A percentile compares a stretch with the other conserved stretches of the same genome.
phyloP scores from a whole-genome alignment of 352 stramenopile species.

The Thalassiosira delicatula region DNA sequence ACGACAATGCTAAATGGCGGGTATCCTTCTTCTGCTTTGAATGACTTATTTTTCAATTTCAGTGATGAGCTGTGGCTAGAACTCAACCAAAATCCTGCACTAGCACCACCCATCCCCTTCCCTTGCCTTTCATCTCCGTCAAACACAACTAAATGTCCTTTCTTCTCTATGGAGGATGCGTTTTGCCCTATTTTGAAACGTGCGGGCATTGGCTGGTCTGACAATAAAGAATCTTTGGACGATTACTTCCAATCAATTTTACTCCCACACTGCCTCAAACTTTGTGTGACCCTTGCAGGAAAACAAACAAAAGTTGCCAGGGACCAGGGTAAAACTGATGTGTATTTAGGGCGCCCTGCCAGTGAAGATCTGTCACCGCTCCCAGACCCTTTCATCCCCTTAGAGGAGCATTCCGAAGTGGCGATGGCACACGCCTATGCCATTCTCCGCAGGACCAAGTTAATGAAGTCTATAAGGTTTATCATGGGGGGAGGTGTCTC shows the following conservation, averaged over 20 bases:
- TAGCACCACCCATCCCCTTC: slow-evolving; percentile 34
- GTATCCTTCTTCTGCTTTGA: slow-evolving; percentile 50
- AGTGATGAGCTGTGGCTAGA: slow-evolving; percentile 53
- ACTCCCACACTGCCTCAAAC: slow-evolving; percentile 80
- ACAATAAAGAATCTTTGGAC: slow-evolving; percentile 54
- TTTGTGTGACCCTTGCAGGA: slow-evolving; percentile 70
- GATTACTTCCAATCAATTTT: slow-evolving; percentile 75
- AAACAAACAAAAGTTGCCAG: slow-evolving; percentile 58
- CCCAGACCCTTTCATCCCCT: slow-evolving; percentile 77
- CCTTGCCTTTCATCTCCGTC: slow-evolving; percentile 35
- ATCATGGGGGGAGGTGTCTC: slow-evolving; percentile 67
- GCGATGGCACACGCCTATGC: slow-evolving; percentile 71
- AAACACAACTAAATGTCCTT: slow-evolving; percentile 32
- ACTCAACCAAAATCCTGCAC: slow-evolving; percentile 43
- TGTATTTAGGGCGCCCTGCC: slow-evolving; percentile 50
- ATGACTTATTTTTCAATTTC: slow-evolving; percentile 52
- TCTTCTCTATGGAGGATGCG: slow-evolving; percentile 64
- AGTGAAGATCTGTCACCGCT: slow-evolving; percentile 63
- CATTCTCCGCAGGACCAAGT: slow-evolving; percentile 73
- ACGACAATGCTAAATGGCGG: slow-evolving; percentile 68
- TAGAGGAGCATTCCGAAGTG: slow-evolving; percentile 79
- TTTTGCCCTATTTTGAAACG: slow-evolving; percentile 40
- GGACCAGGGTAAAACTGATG: slow-evolving; percentile 56
- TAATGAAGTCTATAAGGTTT: slow-evolving; percentile 77
- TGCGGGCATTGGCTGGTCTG: slow-evolving; percentile 45